Evolutionary conservation across 345 rosid species (phyloP).

Genomic region (Hypericum perforatum): DNA sequence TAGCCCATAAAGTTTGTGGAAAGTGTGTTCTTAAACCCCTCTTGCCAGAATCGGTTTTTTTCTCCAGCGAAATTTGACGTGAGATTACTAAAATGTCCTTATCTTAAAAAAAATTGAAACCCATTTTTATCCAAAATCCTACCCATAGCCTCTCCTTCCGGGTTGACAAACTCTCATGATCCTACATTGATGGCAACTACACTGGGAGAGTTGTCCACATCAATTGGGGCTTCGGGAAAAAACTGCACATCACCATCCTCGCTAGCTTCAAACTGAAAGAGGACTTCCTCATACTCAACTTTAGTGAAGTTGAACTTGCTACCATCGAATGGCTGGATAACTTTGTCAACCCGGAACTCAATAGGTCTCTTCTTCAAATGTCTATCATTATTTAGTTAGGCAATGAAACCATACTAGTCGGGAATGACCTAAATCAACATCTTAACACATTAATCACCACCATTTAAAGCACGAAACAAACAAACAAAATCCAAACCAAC

Average conservation of each 20-base stretch:
- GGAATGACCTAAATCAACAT: constrained; percentile 41
- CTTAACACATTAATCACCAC: too few relatives aligned
- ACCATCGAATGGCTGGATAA: constrained; percentile 11
- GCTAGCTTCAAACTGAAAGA: constrained; percentile 77
- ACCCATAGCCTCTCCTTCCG: too few relatives aligned
- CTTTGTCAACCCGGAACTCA: constrained; percentile 13
- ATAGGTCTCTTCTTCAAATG: too few relatives aligned
- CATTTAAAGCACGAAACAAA: background rate
- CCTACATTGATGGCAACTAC: constrained; percentile 92
- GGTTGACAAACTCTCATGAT: too few relatives aligned
- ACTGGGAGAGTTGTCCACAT: constrained; percentile 63
- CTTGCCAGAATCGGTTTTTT: too few relatives aligned
- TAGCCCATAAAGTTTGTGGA: too few relatives aligned
- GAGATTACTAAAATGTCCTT: too few relatives aligned
- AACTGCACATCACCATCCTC: constrained; percentile 56
- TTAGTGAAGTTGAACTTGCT: too few relatives aligned
- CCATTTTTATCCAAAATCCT: too few relatives aligned
- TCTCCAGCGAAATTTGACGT: too few relatives aligned
- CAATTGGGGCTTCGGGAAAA: constrained; percentile 51
- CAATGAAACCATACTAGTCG: constrained; percentile 8
- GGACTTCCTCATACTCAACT: constrained; percentile 9
- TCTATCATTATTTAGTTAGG: constrained; percentile 12
- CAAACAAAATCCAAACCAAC: constrained; percentile 1
- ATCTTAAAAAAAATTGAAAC: too few relatives aligned
- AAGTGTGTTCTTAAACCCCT: too few relatives aligned